Evolutionary conservation across 2,329 filamentous ascomycete species (phyloP), one percentile per base, ranked within the genome.

Genomic region (Myriosclerotinia curreyana): DNA sequence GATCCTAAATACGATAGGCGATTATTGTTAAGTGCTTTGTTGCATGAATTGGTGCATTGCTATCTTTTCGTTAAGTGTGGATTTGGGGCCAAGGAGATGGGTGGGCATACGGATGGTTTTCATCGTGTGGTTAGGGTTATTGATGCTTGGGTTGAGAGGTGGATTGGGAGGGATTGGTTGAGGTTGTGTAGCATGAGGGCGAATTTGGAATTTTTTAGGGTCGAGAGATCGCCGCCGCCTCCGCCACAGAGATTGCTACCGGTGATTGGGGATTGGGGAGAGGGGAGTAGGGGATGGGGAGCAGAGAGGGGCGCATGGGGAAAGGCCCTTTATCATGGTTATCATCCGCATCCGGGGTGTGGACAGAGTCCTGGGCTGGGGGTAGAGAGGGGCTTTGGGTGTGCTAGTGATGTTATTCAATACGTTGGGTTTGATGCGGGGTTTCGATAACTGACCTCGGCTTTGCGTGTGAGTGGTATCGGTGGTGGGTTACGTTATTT

Each of bases 1-100:
- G 17, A 79, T 77, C 54, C 66, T 1, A 54, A 56, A 56, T 88
- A 85, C 73, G 86, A 85, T 71, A 77, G 85, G 6, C 79, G 84
- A 8, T 77, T 88, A 20, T 79, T 88, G 62, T 86, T 88, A 56
- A 84, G 83, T 8, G 86, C 86, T 0, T 87, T 89, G 67, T 71
- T 89, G 54, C 86, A 88, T 71, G 86, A 89, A 74, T 80, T 88
- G 69, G 85, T 88, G 55, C 86, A 88, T 75, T 85, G 85, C 74
- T 88, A 86, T 71, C 76, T 88, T 20, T 88, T 88, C 68, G 81
- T 88, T 64, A 78, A 77, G 60, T 86, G 84, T 69, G 86, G 86
- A 5, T 82, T 85, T 71, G 78, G 80, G 51, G 85, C 85, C 0
- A 76, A 80, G 44, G 75, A 78, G 31, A 77, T 79, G 50, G 85